Conservation (phyloP, 257 asterid genomes). For the Lithospermum erythrorhizon region DNA sequence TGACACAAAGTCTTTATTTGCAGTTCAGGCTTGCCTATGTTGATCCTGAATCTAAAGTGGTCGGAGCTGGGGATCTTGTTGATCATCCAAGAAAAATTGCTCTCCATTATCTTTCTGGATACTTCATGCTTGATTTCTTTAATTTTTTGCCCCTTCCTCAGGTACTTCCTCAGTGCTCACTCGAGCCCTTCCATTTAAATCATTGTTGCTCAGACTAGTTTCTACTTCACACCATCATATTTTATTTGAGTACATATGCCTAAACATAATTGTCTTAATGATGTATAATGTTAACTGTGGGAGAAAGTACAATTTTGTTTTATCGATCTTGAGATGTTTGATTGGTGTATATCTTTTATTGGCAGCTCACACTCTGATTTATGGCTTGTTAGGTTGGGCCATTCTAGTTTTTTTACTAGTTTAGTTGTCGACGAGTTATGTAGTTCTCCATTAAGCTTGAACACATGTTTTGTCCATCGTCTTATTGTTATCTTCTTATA, state of each 20-base stretch:
- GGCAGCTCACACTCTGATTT: not conserved
- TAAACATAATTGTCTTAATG: no score
- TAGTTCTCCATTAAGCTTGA: not conserved
- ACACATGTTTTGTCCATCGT: no score
- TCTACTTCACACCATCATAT: no score
- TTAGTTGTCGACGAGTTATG: not conserved
- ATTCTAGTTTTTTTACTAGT: not conserved
- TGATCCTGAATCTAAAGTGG: slow-evolving; percentile 76
- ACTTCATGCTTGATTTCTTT: slow-evolving; percentile 52
- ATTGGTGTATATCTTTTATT: not conserved
- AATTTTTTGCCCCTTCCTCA: slow-evolving; percentile 77
- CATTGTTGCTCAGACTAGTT: no score
- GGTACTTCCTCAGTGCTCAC: slow-evolving; percentile 23
- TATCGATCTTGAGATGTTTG: no score
- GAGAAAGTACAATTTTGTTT: no score
- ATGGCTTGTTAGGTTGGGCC: not conserved
- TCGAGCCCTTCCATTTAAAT: not conserved
- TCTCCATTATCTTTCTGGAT: slow-evolving; percentile 43
- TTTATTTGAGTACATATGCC: no score
- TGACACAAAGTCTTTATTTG: slow-evolving; percentile 12
- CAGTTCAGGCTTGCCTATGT: slow-evolving; percentile 88
- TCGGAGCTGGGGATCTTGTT: slow-evolving; percentile 77
- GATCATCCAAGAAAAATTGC: slow-evolving; percentile 73
- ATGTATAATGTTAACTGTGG: no score
- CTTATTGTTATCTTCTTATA: slow-evolving; percentile 5